Evolutionary conservation across 2,329 filamentous ascomycete species (phyloP).

Genomic region (Pseudogymnoascus sp.): DNA sequence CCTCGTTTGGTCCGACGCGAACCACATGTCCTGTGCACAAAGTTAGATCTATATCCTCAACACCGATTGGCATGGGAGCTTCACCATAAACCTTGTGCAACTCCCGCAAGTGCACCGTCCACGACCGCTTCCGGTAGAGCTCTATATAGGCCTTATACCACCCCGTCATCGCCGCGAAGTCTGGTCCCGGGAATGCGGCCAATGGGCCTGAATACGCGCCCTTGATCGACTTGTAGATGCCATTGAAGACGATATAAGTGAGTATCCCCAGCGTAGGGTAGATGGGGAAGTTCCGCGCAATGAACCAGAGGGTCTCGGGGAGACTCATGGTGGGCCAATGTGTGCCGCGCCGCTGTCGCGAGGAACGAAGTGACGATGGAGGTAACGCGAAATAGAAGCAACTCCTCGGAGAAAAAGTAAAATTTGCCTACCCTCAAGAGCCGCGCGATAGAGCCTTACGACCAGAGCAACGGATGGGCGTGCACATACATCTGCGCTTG

Average conservation of each 20-base stretch:
- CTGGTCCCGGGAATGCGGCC: neutral
- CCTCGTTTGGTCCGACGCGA: constrained; percentile 23
- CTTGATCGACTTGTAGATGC: neutral
- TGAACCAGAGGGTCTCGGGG: neutral
- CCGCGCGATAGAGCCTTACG: neutral
- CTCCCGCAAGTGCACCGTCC: neutral
- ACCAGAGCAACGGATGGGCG: neutral
- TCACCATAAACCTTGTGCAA: neutral
- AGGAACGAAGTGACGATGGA: neutral
- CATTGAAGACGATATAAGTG: neutral
- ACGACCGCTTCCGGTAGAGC: neutral
- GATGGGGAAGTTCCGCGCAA: neutral
- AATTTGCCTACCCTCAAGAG: neutral
- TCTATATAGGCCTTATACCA: neutral
- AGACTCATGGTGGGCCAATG: neutral
- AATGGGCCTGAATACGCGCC: neutral
- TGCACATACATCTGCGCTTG: neutral
- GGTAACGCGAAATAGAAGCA: neutral
- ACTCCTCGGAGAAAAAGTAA: neutral
- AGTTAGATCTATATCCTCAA: neutral
- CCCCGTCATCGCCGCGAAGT: neutral
- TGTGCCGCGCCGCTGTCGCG: neutral
- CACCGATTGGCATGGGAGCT: neutral
- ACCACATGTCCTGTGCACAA: constrained; percentile 22
- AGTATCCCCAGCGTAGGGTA: neutral